phyloP scores from a whole-genome alignment of 768 basidiomycete species.

The Rhodotorula diobovata region DNA sequence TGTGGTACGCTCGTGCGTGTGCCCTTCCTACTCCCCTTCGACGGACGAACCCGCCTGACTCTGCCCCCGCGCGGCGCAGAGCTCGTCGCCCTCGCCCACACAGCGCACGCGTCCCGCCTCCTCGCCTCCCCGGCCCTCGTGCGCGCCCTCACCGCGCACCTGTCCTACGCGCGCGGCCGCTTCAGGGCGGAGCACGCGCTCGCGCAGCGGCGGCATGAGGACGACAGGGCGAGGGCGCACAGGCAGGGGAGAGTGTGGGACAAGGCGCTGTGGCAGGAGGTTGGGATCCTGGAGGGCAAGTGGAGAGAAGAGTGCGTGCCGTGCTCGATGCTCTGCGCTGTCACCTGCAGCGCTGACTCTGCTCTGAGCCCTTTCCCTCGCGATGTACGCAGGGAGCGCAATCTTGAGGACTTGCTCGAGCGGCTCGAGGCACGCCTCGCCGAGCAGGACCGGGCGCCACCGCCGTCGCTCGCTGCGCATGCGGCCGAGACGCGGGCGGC shows the following conservation, averaged over 20 bases:
- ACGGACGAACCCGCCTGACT: background rate
- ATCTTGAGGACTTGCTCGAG: too few relatives aligned
- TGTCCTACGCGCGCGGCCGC: too few relatives aligned
- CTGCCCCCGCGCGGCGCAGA: background rate
- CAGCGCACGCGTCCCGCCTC: background rate
- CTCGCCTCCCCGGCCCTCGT: background rate
- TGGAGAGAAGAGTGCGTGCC: background rate
- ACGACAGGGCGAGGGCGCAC: background rate
- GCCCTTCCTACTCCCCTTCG: too few relatives aligned
- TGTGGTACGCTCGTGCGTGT: constrained; percentile 1
- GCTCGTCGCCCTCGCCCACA: constrained; percentile 1
- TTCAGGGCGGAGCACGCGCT: background rate
- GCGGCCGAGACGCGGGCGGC: too few relatives aligned
- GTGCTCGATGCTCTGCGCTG: too few relatives aligned
- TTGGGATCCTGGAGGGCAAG: background rate
- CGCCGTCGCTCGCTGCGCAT: too few relatives aligned
- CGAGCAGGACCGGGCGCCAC: too few relatives aligned
- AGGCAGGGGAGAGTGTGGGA: background rate
- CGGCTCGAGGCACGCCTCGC: too few relatives aligned
- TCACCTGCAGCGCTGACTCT: too few relatives aligned
- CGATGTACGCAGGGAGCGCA: too few relatives aligned
- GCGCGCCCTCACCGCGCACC: background rate
- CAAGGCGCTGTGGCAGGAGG: background rate
- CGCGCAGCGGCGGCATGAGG: too few relatives aligned
- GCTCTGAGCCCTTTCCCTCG: too few relatives aligned